Evolutionary conservation across 352 stramenopile species (phyloP), one percentile per base, ranked within the genome.

Genomic region (Saprolegnia diclina): DNA sequence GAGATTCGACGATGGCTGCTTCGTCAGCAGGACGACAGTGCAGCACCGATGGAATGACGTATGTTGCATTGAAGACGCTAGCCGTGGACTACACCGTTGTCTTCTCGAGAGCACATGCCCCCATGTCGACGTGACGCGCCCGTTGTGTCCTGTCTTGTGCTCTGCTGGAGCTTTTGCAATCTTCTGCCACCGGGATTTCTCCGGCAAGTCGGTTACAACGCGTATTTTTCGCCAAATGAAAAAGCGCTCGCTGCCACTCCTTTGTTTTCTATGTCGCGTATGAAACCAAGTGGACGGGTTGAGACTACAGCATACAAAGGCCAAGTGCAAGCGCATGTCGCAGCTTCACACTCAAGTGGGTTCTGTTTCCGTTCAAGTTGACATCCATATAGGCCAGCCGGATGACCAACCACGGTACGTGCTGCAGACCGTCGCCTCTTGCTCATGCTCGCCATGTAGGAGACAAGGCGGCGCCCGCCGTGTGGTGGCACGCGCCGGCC

Each of bases 401-500:
- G 13, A 59, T 59, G 52, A n/a, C 35, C 52, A 24, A 59, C 52
- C 52, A 59, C 11, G 52, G 52, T 59, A 48, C 42, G 18, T 14
- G 42, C 42, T 1, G 42, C 42, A 48, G 42, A 3, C 3, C 42
- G 42, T 35, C 42, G 18, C 1, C 1, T n/a, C n/a, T n/a, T 11
- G 52, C 35, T n/a, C 35, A 59, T 59, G 35, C 35, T n/a, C 19
- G 19, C 24, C n/a, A 42, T 24, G 13, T 3, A 16, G 52, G 11
- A 59, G 52, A 21, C 19, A 24, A 59, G 3, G 13, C 11, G 13
- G 42, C 42, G 42, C 42, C 42, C 1, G 42, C 42, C 42, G 52
- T 46, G 32, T 68, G 65, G 65, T 71, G 65, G 65, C 56, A 61
- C 32, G 32, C 70, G 54, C 65, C 65, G 7, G 40, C 38, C 22